Conservation (phyloP, 2,329 filamentous ascomycete species). For the Basipetospora sp. region DNA sequence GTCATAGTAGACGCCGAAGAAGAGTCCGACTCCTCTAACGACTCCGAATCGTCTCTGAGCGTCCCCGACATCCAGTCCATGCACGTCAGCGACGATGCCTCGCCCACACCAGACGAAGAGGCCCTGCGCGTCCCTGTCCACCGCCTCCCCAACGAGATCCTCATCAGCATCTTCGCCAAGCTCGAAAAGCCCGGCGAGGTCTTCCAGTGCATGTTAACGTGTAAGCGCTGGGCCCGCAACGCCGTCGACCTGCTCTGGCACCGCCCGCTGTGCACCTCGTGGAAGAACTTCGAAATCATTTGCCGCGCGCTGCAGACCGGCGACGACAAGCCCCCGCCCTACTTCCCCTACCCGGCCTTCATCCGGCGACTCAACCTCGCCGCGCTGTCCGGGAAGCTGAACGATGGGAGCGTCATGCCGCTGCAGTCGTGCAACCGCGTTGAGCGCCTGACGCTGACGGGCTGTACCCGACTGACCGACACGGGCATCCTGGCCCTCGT, state of each 20-base stretch:
- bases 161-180: conserved; percentile 83
- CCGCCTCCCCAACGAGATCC: conserved; percentile 79
- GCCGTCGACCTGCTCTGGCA: conserved; percentile 91
- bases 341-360: conserved; percentile 78
- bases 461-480: conserved; percentile 75
- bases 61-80: conserved; percentile 63
- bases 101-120: conserved; percentile 32
- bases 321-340: conserved; percentile 36
- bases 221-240: conserved; percentile 81
- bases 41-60: conserved; percentile 83
- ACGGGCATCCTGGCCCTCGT: conserved; percentile 67
- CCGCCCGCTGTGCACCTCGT: conserved; percentile 76
- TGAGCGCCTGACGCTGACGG: conserved; percentile 82
- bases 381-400: conserved; percentile 57
- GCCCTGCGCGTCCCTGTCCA: conserved; percentile 64
- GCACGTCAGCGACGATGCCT: conserved; percentile 31
- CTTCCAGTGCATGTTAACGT: conserved; percentile 83
- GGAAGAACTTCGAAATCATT: conserved; percentile 66
- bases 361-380: conserved; percentile 87
- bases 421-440: conserved; percentile 76
- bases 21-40: conserved; percentile 77
- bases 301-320: conserved; percentile 59
- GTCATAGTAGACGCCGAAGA: conserved; percentile 55
- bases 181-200: conserved; percentile 63
- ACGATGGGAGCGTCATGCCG: conserved; percentile 75